Conservation (phyloP, 768 basidiomycete genomes). For the Clavulina sp. region DNA sequence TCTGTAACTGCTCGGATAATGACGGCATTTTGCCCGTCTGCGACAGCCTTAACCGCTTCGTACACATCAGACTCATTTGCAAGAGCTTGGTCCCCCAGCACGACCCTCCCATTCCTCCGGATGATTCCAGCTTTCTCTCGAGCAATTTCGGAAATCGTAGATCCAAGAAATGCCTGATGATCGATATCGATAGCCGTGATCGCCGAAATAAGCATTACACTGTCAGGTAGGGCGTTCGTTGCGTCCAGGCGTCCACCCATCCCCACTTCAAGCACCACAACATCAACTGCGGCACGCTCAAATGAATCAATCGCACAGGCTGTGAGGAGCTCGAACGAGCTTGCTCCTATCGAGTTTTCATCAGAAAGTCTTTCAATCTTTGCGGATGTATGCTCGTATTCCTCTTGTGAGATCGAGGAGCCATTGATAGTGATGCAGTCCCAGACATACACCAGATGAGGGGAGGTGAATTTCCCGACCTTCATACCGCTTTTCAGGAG, state of each 20-base stretch:
- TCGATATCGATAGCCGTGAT: slow-evolving; percentile 82
- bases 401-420: slow-evolving; percentile 27
- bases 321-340: slow-evolving; percentile 72
- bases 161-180: slow-evolving; percentile 79
- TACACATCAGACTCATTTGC: slow-evolving; percentile 23
- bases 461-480: slow-evolving; percentile 79
- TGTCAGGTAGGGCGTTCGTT: slow-evolving; percentile 71
- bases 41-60: slow-evolving; percentile 25
- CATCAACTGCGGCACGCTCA: slow-evolving; percentile 47
- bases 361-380: slow-evolving; percentile 33
- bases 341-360: slow-evolving; percentile 31
- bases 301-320: slow-evolving; percentile 65
- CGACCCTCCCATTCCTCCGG: slow-evolving; percentile 38
- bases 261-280: slow-evolving; percentile 83
- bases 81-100: slow-evolving; percentile 41
- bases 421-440: slow-evolving; percentile 64
- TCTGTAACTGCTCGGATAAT: slow-evolving; percentile 22
- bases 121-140: slow-evolving; percentile 73
- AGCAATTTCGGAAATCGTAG: slow-evolving; percentile 55
- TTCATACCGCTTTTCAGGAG: slow-evolving; percentile 36
- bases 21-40: slow-evolving; percentile 26
- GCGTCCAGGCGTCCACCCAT: slow-evolving; percentile 89
- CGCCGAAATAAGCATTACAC: slow-evolving; percentile 53
- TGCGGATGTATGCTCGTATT: slow-evolving; percentile 31
- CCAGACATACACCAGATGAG: slow-evolving; percentile 61